phyloP scores from a whole-genome alignment of 306 rosid species.

The Vachellia pachyceras region DNA sequence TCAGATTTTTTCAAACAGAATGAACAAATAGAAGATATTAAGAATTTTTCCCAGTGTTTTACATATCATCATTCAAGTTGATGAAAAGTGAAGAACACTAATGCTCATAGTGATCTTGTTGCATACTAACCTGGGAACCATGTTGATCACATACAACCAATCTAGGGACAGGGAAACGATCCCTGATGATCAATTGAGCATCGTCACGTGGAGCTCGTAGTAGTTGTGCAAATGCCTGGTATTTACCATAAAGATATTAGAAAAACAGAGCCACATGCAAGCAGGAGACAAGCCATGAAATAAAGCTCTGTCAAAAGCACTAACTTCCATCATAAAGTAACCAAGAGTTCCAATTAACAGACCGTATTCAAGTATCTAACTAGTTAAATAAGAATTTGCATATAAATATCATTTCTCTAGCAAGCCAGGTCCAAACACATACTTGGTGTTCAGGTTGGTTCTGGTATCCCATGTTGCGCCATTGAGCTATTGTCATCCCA shows the following conservation, averaged over 20 bases:
- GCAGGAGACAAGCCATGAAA: background rate
- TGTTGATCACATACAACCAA: conserved; percentile 91
- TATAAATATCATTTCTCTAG: conserved; percentile 14
- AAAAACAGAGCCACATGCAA: background rate
- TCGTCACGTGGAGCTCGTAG: conserved; percentile 75
- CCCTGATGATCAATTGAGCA: conserved; percentile 64
- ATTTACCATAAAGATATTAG: conserved; percentile 28
- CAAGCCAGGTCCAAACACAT: conserved; percentile 33
- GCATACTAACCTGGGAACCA: conserved; percentile 80
- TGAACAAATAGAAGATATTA: background rate
- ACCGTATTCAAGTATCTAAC: background rate
- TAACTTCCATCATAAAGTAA: conserved; percentile 22
- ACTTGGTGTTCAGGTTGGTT: conserved; percentile 79
- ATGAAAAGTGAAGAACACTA: background rate
- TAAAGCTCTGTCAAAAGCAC: conserved; percentile 12
- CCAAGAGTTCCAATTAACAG: conserved; percentile 19
- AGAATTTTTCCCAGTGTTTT: background rate
- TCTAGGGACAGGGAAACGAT: conserved; percentile 88
- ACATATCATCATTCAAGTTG: background rate
- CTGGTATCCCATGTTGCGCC: conserved; percentile 96
- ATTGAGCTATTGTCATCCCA: conserved; percentile 93
- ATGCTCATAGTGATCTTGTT: background rate
- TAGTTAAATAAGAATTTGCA: conserved; percentile 11
- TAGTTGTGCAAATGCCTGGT: conserved; percentile 80
- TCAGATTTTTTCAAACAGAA: background rate